phyloP scores from a whole-genome alignment of 2,329 filamentous ascomycete species.

The Aspergillus hortae region DNA sequence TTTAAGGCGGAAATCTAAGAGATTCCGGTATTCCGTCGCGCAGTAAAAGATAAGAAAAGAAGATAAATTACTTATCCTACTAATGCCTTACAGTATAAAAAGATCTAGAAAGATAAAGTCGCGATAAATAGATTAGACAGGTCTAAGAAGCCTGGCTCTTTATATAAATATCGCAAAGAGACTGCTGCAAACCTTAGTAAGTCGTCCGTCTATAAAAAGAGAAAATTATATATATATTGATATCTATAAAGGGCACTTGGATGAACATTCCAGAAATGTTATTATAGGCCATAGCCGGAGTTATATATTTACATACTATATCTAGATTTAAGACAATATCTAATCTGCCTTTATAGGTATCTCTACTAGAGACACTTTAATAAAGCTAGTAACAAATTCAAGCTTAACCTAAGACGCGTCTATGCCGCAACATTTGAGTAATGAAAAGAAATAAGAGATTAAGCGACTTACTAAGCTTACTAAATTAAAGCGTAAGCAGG shows the following conservation, averaged over 20 bases:
- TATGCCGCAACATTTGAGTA: slow-evolving; percentile 4
- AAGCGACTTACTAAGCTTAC: slow-evolving; percentile 3
- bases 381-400: slow-evolving; percentile 8
- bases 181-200: slow-evolving; percentile 13
- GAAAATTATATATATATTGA: neutral
- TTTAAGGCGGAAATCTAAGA: slow-evolving; percentile 18
- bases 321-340: slow-evolving; percentile 6
- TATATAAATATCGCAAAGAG: slow-evolving; percentile 21
- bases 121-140: slow-evolving; percentile 9
- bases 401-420: slow-evolving; percentile 9
- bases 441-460: slow-evolving; percentile 4
- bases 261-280: slow-evolving; percentile 11
- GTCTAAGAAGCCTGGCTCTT: slow-evolving; percentile 11
- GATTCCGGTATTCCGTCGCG: slow-evolving; percentile 13
- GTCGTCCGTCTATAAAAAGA: neutral
- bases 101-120: no score
- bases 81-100: neutral
- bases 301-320: slow-evolving; percentile 8
- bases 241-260: slow-evolving; percentile 3
- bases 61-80: slow-evolving; percentile 9
- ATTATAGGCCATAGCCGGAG: slow-evolving; percentile 1
- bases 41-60: slow-evolving; percentile 6
- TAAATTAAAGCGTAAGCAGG: slow-evolving; percentile 4
- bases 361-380: slow-evolving; percentile 5
- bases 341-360: slow-evolving; percentile 10